Base-by-base conservation (phyloP, 768 basidiomycete genomes). In the Chalciporus chontae region DNA sequence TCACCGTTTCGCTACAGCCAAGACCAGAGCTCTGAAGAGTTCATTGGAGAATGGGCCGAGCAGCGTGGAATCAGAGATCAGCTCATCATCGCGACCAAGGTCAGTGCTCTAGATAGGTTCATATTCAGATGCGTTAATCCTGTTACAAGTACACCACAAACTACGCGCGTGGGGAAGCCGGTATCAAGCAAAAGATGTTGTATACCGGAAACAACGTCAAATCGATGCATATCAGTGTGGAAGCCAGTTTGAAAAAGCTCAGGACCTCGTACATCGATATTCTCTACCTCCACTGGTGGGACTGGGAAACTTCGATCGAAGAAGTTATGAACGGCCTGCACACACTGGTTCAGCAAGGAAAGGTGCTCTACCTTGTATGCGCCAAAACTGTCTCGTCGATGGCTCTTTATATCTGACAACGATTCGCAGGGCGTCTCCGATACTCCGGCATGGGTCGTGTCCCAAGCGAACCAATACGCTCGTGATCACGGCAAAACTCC, bases 231-330 rank as follows among this genome's bases (percentile, higher is more conserved):
- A 8, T 69, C 26, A 58, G 57, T 15, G 60, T 72, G 3, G 64
- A 66, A 4, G 63, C 61, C 1, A 68, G 64, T 24, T 65, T 77
- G 42, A 69, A 66, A 47, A 83, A 80, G 54, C 70, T 87, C 13
- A 69, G 79, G 32, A 84, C 81, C 0, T 67, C 73, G n/a, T 85
- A 77, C 51, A 73, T 81, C 58, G 80, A 81, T 53, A 71, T 83
- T 45, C 60, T 82, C 18, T 80, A 81, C 53, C 55, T 81, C 1
- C 80, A 81, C 55, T 77, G 70, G 68, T 73, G 73, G 78, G 75
- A 77, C 49, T 74, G 67, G 50, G 61, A 70, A 3, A 74, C 73
- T 4, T 69, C 68, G 8, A 69, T 77, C 26, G 66, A 72, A 43
- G 77, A 79, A 55, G 53, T 77, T 10, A 75, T 77, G 76, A 71